Evolutionary conservation across 2,329 filamentous ascomycete genomes (phyloP).

Genomic region (Cladosporium sp.): DNA sequence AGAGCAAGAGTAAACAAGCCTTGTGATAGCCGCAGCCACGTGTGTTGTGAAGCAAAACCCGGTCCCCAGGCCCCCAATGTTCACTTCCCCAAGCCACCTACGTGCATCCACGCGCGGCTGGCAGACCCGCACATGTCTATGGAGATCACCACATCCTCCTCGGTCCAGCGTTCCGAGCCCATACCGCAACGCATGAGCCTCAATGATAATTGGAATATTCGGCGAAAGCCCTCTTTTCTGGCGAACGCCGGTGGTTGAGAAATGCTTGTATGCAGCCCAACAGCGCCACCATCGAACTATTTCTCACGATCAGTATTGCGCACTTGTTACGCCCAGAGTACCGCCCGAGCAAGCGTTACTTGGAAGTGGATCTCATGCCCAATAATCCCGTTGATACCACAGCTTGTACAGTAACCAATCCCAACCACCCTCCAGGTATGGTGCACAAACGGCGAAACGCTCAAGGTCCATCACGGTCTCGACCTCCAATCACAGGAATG

Average conservation of each 20-base stretch:
- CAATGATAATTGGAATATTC: neutral
- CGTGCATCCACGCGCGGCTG: neutral
- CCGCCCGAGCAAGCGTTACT: neutral
- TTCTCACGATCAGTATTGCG: neutral
- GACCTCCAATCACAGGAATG: neutral
- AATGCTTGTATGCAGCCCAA: neutral
- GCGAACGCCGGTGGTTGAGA: conserved; percentile 3
- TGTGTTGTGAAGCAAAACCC: neutral
- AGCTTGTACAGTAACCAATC: neutral
- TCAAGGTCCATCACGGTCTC: neutral
- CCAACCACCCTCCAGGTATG: neutral
- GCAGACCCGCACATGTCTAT: neutral
- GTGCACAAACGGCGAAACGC: neutral
- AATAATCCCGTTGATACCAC: neutral
- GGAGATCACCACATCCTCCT: conserved; percentile 2
- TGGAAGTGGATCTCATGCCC: neutral
- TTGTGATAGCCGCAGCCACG: neutral
- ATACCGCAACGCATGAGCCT: neutral
- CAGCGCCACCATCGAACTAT: neutral
- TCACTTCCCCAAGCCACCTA: conserved; percentile 7
- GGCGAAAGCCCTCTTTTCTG: conserved; percentile 1
- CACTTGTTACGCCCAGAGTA: neutral
- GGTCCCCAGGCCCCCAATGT: neutral
- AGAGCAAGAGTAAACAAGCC: conserved; percentile 2
- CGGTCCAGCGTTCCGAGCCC: neutral